Conservation (phyloP, 352 stramenopile species). For the Pythium phragmitis region DNA sequence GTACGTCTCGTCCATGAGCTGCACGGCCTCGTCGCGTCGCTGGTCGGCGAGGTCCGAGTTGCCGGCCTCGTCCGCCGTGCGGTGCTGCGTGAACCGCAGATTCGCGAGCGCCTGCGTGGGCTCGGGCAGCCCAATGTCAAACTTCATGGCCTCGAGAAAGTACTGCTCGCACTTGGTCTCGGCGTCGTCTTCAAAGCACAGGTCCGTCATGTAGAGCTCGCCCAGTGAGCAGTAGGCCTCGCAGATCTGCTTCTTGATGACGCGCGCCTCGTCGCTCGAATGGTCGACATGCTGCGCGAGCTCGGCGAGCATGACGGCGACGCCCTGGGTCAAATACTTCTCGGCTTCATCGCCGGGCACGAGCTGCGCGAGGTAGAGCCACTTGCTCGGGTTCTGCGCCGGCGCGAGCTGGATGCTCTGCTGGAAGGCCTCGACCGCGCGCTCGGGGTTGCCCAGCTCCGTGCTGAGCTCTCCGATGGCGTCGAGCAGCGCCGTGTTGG, state of each 20-base stretch:
- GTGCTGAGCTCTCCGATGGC: constrained; percentile 78
- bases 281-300: constrained; percentile 33
- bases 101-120: constrained; percentile 95
- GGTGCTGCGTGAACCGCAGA: constrained; percentile 92
- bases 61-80: constrained; percentile 67
- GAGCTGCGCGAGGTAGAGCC: constrained; percentile 84
- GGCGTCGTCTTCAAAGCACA: constrained; percentile 92
- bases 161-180: constrained; percentile 92
- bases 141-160: constrained; percentile 88
- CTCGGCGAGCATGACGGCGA: constrained; percentile 64
- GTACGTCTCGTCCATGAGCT: constrained; percentile 91
- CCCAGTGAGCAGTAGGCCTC: constrained; percentile 93
- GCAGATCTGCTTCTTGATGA: constrained; percentile 91
- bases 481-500: constrained; percentile 72
- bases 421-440: constrained; percentile 68
- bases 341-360: constrained; percentile 71
- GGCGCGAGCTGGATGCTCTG: constrained; percentile 68
- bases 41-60: constrained; percentile 28
- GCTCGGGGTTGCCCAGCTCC: constrained; percentile 80
- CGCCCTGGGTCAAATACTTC: constrained; percentile 65
- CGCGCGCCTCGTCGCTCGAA: constrained; percentile 47
- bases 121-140: constrained; percentile 90
- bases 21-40: constrained; percentile 85
- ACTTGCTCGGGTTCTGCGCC: constrained; percentile 77
- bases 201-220: constrained; percentile 98